Conservation (phyloP, 1,139 yeast species). For the Saccharomyces hybrid region DNA sequence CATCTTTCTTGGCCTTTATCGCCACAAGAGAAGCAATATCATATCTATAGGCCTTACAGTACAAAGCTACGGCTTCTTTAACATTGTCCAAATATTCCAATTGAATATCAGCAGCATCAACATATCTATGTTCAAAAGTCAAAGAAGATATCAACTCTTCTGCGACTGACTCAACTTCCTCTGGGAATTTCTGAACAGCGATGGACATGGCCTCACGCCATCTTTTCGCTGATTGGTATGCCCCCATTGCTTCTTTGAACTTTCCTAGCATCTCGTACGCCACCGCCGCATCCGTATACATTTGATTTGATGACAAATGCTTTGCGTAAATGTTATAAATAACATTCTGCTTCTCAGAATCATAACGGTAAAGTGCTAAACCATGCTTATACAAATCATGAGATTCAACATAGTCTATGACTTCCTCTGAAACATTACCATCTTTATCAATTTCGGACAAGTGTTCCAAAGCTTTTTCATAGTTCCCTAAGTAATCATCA, state of each 20-base stretch:
- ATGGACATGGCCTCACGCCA: slow-evolving; percentile 83
- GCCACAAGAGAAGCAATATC: slow-evolving; percentile 73
- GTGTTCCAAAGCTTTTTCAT: slow-evolving; percentile 61
- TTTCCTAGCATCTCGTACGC: slow-evolving; percentile 64
- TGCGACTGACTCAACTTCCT: slow-evolving; percentile 40
- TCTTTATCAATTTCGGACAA: slow-evolving; percentile 45
- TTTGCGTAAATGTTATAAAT: slow-evolving; percentile 60
- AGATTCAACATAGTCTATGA: slow-evolving; percentile 59
- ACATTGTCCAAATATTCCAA: slow-evolving; percentile 52
- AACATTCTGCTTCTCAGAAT: slow-evolving; percentile 45
- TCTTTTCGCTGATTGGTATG: slow-evolving; percentile 59
- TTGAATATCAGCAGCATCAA: slow-evolving; percentile 80
- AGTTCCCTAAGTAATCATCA: slow-evolving; percentile 67
- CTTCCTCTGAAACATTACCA: slow-evolving; percentile 45
- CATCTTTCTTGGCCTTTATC: slow-evolving; percentile 36
- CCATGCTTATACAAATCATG: slow-evolving; percentile 73
- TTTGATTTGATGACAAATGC: slow-evolving; percentile 45
- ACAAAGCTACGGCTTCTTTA: slow-evolving; percentile 55
- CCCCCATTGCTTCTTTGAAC: slow-evolving; percentile 54
- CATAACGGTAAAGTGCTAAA: slow-evolving; percentile 52
- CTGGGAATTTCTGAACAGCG: slow-evolving; percentile 38
- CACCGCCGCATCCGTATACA: slow-evolving; percentile 67
- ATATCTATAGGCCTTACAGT: slow-evolving; percentile 69
- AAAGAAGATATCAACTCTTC: slow-evolving; percentile 53
- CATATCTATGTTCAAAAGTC: slow-evolving; percentile 63